phyloP scores from a whole-genome alignment of 345 rosid species.

The Lepidium sativum region DNA sequence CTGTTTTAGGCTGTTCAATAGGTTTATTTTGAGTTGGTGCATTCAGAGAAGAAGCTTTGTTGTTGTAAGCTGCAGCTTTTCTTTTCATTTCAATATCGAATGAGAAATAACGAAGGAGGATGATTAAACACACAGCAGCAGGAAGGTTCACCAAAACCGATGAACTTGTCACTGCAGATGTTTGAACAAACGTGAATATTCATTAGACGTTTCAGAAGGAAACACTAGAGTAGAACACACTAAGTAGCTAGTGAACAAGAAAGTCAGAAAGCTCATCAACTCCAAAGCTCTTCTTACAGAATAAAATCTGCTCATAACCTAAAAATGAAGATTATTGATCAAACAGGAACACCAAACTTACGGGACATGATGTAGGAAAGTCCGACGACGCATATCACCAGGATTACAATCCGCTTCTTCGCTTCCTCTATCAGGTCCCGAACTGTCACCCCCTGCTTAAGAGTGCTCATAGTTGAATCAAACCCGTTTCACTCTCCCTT shows the following conservation, averaged over 20 bases:
- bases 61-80: conserved; percentile 61
- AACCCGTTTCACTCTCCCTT: neutral
- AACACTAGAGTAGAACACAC: neutral
- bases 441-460: conserved; percentile 49
- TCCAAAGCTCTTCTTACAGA: neutral
- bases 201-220: neutral
- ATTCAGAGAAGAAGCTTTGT: conserved; percentile 36
- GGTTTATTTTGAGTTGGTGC: conserved; percentile 33
- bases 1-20: conserved; percentile 35
- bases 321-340: neutral
- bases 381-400: conserved; percentile 82
- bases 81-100: conserved; percentile 75
- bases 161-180: conserved; percentile 82
- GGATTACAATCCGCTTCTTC: conserved; percentile 79
- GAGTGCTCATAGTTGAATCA: conserved; percentile 41
- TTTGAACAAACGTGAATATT: conserved; percentile 17
- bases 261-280: neutral
- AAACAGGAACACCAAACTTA: conserved; percentile 32
- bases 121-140: conserved; percentile 73
- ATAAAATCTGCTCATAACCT: neutral
- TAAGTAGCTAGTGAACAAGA: conserved; percentile 2
- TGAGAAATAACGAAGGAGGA: conserved; percentile 76
- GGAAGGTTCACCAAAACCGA: conserved; percentile 92
- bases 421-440: conserved; percentile 92
- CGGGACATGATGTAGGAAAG: conserved; percentile 88